A percentile compares a stretch with the other conserved stretches of the same genome.
phyloP scores from a whole-genome alignment of 2,329 filamentous ascomycete genomes.

The Pezicula rhizophila region DNA sequence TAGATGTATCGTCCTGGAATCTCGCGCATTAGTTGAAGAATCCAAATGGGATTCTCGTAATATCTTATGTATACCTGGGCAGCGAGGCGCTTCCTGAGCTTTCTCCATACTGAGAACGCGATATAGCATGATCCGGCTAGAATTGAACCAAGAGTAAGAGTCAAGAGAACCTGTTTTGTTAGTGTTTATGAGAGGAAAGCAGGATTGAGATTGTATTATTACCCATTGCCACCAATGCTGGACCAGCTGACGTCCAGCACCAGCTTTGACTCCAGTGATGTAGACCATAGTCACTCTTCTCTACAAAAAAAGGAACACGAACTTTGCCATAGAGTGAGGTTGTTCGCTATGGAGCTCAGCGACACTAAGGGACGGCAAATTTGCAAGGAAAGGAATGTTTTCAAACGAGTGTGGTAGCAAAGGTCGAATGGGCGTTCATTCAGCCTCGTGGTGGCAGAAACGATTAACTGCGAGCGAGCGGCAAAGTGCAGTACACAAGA shows the following conservation, averaged over 20 bases:
- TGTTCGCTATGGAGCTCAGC: no score
- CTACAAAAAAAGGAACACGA: no score
- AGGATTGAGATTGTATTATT: neutral
- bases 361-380: no score
- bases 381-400: no score
- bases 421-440: no score
- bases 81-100: conserved; percentile 9
- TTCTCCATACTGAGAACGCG: conserved; percentile 20
- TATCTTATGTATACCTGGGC: no score
- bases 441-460: no score
- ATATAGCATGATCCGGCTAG: conserved; percentile 25
- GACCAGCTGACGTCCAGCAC: conserved; percentile 31
- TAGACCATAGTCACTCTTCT: conserved; percentile 1
- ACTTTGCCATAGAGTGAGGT: no score
- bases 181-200: conserved; percentile 15
- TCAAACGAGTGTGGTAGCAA: no score
- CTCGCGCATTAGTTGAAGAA: neutral
- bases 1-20: neutral
- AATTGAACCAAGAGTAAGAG: conserved; percentile 27
- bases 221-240: conserved; percentile 37
- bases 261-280: conserved; percentile 14
- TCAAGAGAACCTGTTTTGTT: conserved; percentile 27
- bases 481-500: no score
- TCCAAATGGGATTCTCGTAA: neutral
- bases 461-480: no score